Base-by-base conservation (phyloP, 2,329 filamentous ascomycete genomes). In the Podosphaera xanthii region DNA sequence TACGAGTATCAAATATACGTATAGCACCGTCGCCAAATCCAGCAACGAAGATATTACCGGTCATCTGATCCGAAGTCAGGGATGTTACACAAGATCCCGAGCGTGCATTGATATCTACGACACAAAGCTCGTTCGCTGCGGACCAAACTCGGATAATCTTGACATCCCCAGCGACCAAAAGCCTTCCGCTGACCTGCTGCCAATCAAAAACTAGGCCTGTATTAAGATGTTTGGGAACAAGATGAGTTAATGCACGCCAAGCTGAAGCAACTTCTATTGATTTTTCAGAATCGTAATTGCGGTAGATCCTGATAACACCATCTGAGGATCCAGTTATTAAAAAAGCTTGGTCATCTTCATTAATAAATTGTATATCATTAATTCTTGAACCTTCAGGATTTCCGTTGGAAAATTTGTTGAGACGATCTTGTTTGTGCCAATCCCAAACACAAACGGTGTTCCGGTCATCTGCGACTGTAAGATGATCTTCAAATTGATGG, bases 171-270 rank as follows among this genome's bases (percentile, higher is more conserved):
- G 92, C 92, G 38, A 97, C 92, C n/a, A 98, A 77, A 6, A 94
- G 84, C 61, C 88, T 87, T 6, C 92, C 92, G 65, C 88, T 87
- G n/a, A 94, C 90, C 72, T 98, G 92, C 70, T 97, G 91, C 92
- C 92, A 98, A 70, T 98, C 91, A 69, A 97, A 94, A 34, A 97
- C 91, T 72, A 98, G 84, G 31, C 92, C 92, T 0, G 90, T 90
- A 70, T 95, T 94, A 67, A 90, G 85, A 67, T 91, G 95, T 70
- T 87, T 94, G 3, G 90, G 88, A 4, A 97, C 86, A 69, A 97
- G 85, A 71, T 98, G 88, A 10, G 88, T 94, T 61, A 98, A 73
- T 3, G 92, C 92, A 54, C 92, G 82, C 81, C 94, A 97, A 22
- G 88, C 81, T 0, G 91, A 89, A 2, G 94, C 89, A 36, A 98